Conservation (phyloP, 2,329 filamentous ascomycete species). For the Alternaria sp. region DNA sequence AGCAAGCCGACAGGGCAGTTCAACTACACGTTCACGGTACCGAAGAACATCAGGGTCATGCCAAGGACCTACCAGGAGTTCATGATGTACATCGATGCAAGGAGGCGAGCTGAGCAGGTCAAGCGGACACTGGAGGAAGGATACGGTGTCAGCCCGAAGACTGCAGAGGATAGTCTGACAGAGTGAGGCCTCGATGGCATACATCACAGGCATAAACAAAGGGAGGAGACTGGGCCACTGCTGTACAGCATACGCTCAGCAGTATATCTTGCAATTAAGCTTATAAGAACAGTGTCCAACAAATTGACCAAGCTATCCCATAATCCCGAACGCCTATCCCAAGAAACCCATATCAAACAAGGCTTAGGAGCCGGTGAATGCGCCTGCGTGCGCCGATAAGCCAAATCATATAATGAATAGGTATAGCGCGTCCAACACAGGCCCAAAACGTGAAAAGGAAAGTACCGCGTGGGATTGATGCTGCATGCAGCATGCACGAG, state of each 20-base stretch:
- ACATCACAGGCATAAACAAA: neutral
- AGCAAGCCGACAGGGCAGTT: conserved; percentile 75
- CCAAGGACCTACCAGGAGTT: conserved; percentile 68
- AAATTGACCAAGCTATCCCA: neutral
- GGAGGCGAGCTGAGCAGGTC: conserved; percentile 62
- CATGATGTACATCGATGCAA: conserved; percentile 69
- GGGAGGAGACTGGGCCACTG: neutral
- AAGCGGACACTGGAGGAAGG: conserved; percentile 40
- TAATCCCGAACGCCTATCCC: neutral
- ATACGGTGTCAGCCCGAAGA: conserved; percentile 35
- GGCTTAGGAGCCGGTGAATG: neutral
- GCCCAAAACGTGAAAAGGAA: neutral
- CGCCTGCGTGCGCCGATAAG: conserved; percentile 2
- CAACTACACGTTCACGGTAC: conserved; percentile 74
- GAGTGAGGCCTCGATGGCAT: conserved; percentile 27
- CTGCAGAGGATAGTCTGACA: conserved; percentile 45
- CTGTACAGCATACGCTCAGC: neutral
- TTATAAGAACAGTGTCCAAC: neutral
- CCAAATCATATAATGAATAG: neutral
- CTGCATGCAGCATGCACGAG: neutral
- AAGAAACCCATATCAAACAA: neutral
- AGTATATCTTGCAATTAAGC: neutral
- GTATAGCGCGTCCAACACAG: neutral
- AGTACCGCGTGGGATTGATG: neutral
- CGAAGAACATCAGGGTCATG: conserved; percentile 69